Evolutionary conservation across 176 grass and related monocot genomes (phyloP).

Genomic region (Ensete ventricosum): DNA sequence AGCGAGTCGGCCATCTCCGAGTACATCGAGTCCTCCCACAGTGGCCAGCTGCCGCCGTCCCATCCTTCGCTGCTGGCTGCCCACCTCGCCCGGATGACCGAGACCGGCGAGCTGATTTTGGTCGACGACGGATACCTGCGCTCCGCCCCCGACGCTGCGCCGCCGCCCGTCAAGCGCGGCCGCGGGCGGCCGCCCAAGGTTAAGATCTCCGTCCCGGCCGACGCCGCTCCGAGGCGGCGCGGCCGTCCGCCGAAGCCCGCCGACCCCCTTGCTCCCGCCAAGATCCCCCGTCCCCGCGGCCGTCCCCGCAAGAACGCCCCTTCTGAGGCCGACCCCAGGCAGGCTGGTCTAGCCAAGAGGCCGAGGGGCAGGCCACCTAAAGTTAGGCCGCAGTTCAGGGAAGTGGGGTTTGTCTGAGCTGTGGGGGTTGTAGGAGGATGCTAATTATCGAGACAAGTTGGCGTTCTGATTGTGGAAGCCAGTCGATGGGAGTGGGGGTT

Average conservation of each 20-base stretch:
- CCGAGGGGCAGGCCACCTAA: conserved; percentile 13
- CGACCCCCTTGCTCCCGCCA: conserved; percentile 2
- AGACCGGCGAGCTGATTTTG: conserved; percentile 8
- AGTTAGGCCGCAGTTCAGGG: conserved; percentile 6
- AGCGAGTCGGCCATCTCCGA: conserved; percentile 28
- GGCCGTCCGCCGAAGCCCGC: conserved; percentile 23
- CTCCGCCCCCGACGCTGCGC: neutral
- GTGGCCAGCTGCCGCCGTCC: neutral
- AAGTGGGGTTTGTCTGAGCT: conserved; percentile 19
- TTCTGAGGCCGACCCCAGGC: neutral
- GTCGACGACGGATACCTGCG: conserved; percentile 14
- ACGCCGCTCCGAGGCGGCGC: conserved; percentile 1
- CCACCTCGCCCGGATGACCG: conserved; percentile 19
- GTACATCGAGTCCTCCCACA: conserved; percentile 17
- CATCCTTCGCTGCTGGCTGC: conserved; percentile 18
- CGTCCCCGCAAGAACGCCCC: conserved; percentile 9
- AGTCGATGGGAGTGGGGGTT: neutral
- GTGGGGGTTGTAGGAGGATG: neutral
- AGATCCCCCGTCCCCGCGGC: conserved; percentile 12
- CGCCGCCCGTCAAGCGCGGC: neutral
- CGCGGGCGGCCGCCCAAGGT: conserved; percentile 1
- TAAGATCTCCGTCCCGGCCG: conserved; percentile 11
- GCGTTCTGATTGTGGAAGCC: neutral
- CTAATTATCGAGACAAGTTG: neutral
- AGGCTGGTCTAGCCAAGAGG: neutral